Evolutionary conservation across 2,329 filamentous ascomycete species (phyloP).

Genomic region (Fonsecaea monophora): DNA sequence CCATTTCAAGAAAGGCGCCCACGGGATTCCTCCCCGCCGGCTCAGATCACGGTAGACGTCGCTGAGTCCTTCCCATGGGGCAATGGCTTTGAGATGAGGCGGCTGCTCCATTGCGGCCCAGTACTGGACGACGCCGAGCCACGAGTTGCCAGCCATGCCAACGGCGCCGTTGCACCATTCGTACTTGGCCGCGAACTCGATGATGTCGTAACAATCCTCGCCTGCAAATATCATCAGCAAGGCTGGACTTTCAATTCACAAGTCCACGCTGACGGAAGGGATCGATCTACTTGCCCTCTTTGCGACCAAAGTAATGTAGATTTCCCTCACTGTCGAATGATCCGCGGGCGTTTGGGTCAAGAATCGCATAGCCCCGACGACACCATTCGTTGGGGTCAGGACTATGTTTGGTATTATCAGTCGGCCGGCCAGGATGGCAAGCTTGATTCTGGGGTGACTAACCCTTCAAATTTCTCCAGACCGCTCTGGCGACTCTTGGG

Average conservation of each 20-base stretch:
- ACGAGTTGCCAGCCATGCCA: slow-evolving; percentile 55
- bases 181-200: slow-evolving; percentile 52
- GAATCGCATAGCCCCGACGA: slow-evolving; percentile 42
- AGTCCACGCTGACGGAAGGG: too few species aligned
- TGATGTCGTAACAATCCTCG: slow-evolving; percentile 55
- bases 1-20: slow-evolving; percentile 26
- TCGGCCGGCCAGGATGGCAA: background rate
- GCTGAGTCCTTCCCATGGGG: slow-evolving; percentile 57
- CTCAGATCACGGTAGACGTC: slow-evolving; percentile 59
- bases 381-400: slow-evolving; percentile 45
- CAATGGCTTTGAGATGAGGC: slow-evolving; percentile 53
- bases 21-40: slow-evolving; percentile 49
- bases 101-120: slow-evolving; percentile 52
- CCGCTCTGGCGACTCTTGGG: slow-evolving; percentile 40
- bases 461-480: slow-evolving; percentile 40
- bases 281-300: slow-evolving; percentile 43
- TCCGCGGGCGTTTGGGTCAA: slow-evolving; percentile 44
- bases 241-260: too few species aligned
- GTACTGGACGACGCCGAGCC: slow-evolving; percentile 53
- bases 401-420: slow-evolving; percentile 4
- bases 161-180: slow-evolving; percentile 55
- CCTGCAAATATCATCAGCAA: slow-evolving; percentile 33
- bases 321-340: slow-evolving; percentile 42
- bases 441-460: background rate
- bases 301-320: slow-evolving; percentile 50